phyloP scores from a whole-genome alignment of 306 rosid genomes.

The Carpinus viminea region DNA sequence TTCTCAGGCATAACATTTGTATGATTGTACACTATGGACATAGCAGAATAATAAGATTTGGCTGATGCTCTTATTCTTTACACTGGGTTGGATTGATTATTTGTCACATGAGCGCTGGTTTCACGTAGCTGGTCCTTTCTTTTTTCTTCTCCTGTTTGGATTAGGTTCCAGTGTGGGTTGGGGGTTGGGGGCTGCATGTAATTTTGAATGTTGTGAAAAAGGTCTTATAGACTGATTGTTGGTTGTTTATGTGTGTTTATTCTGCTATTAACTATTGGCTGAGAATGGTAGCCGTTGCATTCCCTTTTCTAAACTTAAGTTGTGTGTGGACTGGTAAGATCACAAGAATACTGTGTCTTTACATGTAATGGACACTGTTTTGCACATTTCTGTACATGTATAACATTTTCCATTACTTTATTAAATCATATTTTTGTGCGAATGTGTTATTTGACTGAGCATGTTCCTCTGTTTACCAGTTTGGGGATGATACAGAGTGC shows the following conservation, averaged over 20 bases:
- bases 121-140: conserved; percentile 14
- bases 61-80: conserved; percentile 8
- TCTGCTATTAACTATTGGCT: background rate
- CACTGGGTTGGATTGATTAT: conserved; percentile 12
- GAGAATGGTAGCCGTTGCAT: conserved; percentile 2
- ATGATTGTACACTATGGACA: background rate
- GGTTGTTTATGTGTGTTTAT: background rate
- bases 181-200: background rate
- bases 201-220: background rate
- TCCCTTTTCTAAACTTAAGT: conserved; percentile 1
- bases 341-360: background rate
- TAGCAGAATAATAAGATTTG: background rate
- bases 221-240: background rate
- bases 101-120: conserved; percentile 3
- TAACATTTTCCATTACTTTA: conserved; percentile 9
- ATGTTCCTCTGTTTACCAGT: conserved; percentile 50
- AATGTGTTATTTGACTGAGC: conserved; percentile 6
- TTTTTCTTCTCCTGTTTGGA: background rate
- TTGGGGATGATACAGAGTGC: conserved; percentile 83
- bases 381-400: background rate
- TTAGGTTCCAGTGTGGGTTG: background rate
- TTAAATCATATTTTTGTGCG: background rate
- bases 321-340: background rate
- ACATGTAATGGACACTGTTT: conserved; percentile 9
- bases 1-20: conserved; percentile 18